Evolutionary conservation across 2,329 filamentous ascomycete species (phyloP).

Genomic region (Fonsecaea erecta): DNA sequence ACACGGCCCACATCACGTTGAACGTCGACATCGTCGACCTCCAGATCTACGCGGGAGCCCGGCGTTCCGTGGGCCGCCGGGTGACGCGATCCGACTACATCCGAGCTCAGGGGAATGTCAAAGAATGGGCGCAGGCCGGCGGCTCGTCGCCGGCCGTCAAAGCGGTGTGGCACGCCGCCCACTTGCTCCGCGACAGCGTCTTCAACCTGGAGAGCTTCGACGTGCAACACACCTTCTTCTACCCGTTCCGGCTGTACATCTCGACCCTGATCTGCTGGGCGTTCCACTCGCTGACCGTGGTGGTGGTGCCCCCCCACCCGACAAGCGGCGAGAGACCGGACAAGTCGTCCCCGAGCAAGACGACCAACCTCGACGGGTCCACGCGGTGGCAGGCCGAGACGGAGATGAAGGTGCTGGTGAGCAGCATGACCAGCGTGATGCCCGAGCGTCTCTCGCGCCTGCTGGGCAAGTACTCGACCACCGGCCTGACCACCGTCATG

Average conservation of each 20-base stretch:
- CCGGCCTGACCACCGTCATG: conserved; percentile 61
- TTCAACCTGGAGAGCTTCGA: conserved; percentile 57
- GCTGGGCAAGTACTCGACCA: conserved; percentile 55
- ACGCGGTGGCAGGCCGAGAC: conserved; percentile 42
- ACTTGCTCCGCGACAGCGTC: conserved; percentile 57
- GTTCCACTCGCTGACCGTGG: conserved; percentile 54
- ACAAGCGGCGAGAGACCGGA: not conserved
- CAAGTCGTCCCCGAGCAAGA: not conserved
- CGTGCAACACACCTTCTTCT: conserved; percentile 62
- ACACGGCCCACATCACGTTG: conserved; percentile 61
- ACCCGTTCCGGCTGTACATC: conserved; percentile 66
- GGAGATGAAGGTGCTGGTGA: conserved; percentile 43
- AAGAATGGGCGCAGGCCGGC: conserved; percentile 51
- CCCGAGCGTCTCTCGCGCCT: conserved; percentile 43
- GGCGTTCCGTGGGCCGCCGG: conserved; percentile 62
- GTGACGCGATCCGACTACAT: conserved; percentile 58
- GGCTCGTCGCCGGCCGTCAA: conserved; percentile 44
- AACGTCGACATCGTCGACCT: conserved; percentile 65
- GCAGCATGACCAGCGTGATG: conserved; percentile 42
- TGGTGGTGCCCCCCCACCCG: not conserved
- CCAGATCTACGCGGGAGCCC: conserved; percentile 65
- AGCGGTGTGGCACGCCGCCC: conserved; percentile 60
- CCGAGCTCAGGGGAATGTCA: conserved; percentile 56
- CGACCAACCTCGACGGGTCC: conserved; percentile 33
- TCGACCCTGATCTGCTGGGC: conserved; percentile 64